Conservation (phyloP, 2,329 filamentous ascomycete species). For the Tolypocladium capitatum region DNA sequence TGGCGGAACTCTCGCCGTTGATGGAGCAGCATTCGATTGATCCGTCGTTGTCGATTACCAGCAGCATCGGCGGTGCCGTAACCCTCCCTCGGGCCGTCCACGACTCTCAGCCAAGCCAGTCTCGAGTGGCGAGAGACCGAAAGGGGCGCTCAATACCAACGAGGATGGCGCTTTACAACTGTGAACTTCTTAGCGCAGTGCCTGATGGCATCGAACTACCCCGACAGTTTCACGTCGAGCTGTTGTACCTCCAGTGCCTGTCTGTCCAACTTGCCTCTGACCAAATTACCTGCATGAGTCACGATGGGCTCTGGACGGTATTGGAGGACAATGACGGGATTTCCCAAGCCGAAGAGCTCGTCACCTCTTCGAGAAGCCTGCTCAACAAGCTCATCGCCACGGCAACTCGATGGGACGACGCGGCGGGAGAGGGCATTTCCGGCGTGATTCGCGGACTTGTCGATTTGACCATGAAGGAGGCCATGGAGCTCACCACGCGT, state of each 20-base stretch:
- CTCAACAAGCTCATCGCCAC: conserved; percentile 21
- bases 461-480: conserved; percentile 28
- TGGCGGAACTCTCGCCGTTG: conserved; percentile 42
- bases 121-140: conserved; percentile 42
- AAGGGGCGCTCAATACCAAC: conserved; percentile 60
- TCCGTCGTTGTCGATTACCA: conserved; percentile 60
- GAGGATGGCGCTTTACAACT: conserved; percentile 61
- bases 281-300: conserved; percentile 32
- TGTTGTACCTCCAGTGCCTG: conserved; percentile 37
- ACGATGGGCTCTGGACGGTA: conserved; percentile 33
- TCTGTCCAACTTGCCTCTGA: conserved; percentile 39
- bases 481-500: conserved; percentile 25
- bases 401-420: conserved; percentile 25
- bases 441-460: conserved; percentile 28
- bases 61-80: conserved; percentile 55
- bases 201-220: conserved; percentile 26
- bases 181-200: conserved; percentile 37
- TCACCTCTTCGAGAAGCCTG: conserved; percentile 25
- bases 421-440: conserved; percentile 18
- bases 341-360: conserved; percentile 28
- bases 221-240: conserved; percentile 29
- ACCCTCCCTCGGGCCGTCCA: conserved; percentile 34
- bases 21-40: conserved; percentile 38
- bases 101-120: conserved; percentile 3
- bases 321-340: conserved; percentile 21